Evolutionary conservation across 2,329 filamentous ascomycete genomes (phyloP).

Genomic region (Cordyceps cicadae): DNA sequence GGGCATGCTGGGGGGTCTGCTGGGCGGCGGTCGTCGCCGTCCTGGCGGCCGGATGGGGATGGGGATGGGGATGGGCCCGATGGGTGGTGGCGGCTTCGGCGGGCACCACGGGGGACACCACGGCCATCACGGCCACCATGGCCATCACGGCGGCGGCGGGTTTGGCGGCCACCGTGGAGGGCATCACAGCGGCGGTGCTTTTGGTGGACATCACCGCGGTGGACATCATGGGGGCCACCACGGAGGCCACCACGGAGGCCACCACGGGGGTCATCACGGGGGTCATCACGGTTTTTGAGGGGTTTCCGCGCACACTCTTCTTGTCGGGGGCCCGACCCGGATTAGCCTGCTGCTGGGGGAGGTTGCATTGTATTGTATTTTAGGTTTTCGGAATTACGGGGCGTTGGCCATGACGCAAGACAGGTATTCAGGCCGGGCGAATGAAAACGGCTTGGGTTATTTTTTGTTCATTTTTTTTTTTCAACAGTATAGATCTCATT

Average conservation of each 20-base stretch:
- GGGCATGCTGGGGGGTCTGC: background rate
- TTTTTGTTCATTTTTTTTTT: background rate
- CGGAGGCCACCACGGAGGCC: background rate
- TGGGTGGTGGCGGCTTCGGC: background rate
- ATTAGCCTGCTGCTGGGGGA: background rate
- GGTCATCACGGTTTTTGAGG: background rate
- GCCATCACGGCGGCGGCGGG: background rate
- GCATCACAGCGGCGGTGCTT: background rate
- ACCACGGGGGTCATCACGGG: background rate
- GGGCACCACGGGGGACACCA: background rate
- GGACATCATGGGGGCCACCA: background rate
- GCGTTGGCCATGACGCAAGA: constrained; percentile 6
- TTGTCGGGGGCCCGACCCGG: background rate
- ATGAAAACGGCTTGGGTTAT: background rate
- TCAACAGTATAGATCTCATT: background rate
- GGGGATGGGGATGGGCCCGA: background rate
- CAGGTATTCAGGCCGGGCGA: background rate
- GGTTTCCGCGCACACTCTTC: background rate
- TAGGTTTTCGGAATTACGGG: constrained; percentile 1
- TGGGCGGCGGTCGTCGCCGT: background rate
- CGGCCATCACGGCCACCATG: background rate
- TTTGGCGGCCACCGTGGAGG: background rate
- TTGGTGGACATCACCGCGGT: background rate
- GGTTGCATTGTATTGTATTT: background rate
- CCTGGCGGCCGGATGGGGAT: background rate